A percentile compares a stretch with the other conserved stretches of the same genome.
phyloP scores from a whole-genome alignment of 2,329 filamentous ascomycete genomes.

The Paraconiothyrium brasiliense region DNA sequence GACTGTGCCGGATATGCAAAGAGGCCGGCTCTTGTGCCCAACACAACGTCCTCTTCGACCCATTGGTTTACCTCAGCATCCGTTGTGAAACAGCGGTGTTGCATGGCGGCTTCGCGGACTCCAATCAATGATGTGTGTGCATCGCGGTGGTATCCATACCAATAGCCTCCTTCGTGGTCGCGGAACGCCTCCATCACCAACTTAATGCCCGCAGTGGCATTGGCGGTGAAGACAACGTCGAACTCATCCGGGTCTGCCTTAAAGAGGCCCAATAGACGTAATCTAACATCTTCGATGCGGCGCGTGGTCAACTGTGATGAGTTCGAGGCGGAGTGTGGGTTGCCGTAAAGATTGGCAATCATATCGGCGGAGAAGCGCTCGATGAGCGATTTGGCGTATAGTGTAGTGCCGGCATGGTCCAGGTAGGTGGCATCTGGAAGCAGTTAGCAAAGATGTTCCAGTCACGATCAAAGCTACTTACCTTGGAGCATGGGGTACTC shows the following conservation, averaged over 20 bases:
- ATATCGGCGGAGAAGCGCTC: slow-evolving; percentile 82
- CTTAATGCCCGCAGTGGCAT: slow-evolving; percentile 91
- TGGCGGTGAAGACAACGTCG: slow-evolving; percentile 89
- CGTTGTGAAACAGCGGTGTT: slow-evolving; percentile 71
- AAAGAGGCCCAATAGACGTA: slow-evolving; percentile 78
- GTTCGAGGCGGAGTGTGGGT: slow-evolving; percentile 86
- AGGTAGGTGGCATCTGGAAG: slow-evolving; percentile 78
- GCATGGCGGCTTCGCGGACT: slow-evolving; percentile 72
- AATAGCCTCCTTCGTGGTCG: slow-evolving; percentile 74
- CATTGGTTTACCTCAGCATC: slow-evolving; percentile 72
- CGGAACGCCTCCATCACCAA: slow-evolving; percentile 82
- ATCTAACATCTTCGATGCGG: slow-evolving; percentile 78
- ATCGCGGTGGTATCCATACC: slow-evolving; percentile 83
- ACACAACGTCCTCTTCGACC: slow-evolving; percentile 57
- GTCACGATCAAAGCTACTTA: slow-evolving; percentile 41
- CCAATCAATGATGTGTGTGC: slow-evolving; percentile 90
- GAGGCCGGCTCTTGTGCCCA: slow-evolving; percentile 50
- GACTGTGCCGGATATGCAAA: slow-evolving; percentile 93
- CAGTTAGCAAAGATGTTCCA: slow-evolving; percentile 18
- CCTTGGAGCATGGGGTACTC: slow-evolving; percentile 78
- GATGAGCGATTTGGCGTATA: slow-evolving; percentile 81
- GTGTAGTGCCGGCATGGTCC: slow-evolving; percentile 94
- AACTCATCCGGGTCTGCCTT: slow-evolving; percentile 82
- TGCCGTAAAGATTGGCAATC: slow-evolving; percentile 81
- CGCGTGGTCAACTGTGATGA: slow-evolving; percentile 81